A percentile compares a stretch with the other conserved stretches of the same genome.
Evolutionary conservation across 306 rosid species (phyloP).

Genomic region (Hylodesmum podocarpum): DNA sequence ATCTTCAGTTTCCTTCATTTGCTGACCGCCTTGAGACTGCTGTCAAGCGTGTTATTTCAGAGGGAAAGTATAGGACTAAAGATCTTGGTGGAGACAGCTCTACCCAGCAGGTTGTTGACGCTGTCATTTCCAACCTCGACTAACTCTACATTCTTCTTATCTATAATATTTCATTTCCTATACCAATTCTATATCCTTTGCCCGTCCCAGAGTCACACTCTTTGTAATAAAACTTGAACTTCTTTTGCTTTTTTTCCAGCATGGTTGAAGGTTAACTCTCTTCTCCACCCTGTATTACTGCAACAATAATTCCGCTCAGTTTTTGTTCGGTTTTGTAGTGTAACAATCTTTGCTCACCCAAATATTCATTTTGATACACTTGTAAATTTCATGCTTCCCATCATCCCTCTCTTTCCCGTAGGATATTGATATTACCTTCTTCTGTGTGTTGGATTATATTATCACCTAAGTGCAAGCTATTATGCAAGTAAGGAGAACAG

Average conservation of each 20-base stretch:
- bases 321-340: background rate
- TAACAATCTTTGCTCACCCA: background rate
- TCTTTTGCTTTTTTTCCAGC: background rate
- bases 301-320: background rate
- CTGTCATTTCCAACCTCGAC: conserved; percentile 60
- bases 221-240: background rate
- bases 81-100: conserved; percentile 76
- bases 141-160: background rate
- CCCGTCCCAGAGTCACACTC: background rate
- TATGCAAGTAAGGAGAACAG: too few relatives aligned
- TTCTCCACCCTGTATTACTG: background rate
- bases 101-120: conserved; percentile 68
- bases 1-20: conserved; percentile 82
- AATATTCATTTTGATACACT: background rate
- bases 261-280: background rate
- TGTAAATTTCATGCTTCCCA: background rate
- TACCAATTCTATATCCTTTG: background rate
- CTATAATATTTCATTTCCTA: background rate
- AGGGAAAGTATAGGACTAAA: conserved; percentile 57
- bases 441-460: too few relatives aligned
- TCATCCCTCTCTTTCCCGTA: too few relatives aligned
- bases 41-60: conserved; percentile 62
- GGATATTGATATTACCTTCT: too few relatives aligned
- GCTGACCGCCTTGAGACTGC: conserved; percentile 86
- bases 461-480: too few relatives aligned